Evolutionary conservation across 352 stramenopile species (phyloP), one percentile per base, ranked within the genome.

Genomic region (Phytophthora rubi): DNA sequence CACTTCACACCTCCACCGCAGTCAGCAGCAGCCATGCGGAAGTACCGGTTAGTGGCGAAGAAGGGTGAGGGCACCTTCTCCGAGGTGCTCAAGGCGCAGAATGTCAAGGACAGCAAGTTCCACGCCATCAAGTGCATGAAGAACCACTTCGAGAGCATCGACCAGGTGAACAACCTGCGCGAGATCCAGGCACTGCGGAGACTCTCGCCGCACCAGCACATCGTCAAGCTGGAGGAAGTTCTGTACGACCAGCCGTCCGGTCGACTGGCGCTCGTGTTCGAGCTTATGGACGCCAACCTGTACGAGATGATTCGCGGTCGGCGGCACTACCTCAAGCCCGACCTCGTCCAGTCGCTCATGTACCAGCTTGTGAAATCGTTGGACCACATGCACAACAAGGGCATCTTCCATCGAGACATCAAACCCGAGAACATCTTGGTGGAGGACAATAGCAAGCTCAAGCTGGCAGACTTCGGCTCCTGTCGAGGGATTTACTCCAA

Each of bases 121-220:
- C 88, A 98, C 63, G 97, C 96, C n/a, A 99, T 99, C 74, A 99
- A 99, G 70, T 99, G 96, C 77, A 99, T 99, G 97, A 99, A 99
- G 73, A 99, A 98, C 73, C 84, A 95, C 54, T 99, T 98, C 53
- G 93, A 98, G 66, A 97, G 78, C 72, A 97, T 98, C 45, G 96
- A 99, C 59, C 93, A 99, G 72, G 96, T 99, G 37, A 99, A 99
- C 76, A 98, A 98, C 59, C 76, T 99, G 28, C 83, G 96, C 47
- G 97, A 99, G 77, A 98, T 99, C 62, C 94, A 98, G 71, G 96
- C 97, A 10, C 77, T 99, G 49, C 82, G 96, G 28, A 80, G 96
- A 18, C 77, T 99, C 12, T 98, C 91, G 35, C 96, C 95, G 6
- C 97, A 99, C 69, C 88, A 94, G 62, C 92, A 98, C 74, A 98